Percentiles rank a stretch among this genome's conserved stretches.
Conservation (phyloP, 495 filamentous ascomycete species). For the Aspergillus bertholletiae region DNA sequence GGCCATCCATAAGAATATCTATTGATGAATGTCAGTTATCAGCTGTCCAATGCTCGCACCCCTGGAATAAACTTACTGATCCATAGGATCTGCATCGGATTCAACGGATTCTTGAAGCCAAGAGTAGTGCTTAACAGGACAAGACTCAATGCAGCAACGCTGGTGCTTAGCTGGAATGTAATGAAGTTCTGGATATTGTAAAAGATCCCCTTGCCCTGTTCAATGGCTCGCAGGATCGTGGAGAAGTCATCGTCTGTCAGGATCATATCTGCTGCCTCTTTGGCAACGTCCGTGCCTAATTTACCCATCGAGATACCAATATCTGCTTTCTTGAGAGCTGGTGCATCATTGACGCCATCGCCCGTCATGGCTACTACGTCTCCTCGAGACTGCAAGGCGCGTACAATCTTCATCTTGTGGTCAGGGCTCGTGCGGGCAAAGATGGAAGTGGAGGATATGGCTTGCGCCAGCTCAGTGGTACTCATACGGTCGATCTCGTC, state of each 20-base stretch:
- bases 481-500: conserved; percentile 91
- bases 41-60: background rate
- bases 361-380: conserved; percentile 99
- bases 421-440: conserved; percentile 96
- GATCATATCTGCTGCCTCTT: conserved; percentile 99
- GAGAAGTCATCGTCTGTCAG: conserved; percentile 97
- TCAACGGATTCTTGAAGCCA: conserved; percentile 90
- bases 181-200: conserved; percentile 99
- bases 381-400: conserved; percentile 84
- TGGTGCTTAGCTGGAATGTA: conserved; percentile 97
- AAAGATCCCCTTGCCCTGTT: conserved; percentile 98
- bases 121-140: conserved; percentile 88
- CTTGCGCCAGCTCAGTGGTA: conserved; percentile 73
- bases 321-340: conserved; percentile 93
- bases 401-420: conserved; percentile 96
- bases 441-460: conserved; percentile 83
- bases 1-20: conserved; percentile 99
- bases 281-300: conserved; percentile 94
- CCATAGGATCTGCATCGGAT: conserved; percentile 99
- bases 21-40: conserved; percentile 21
- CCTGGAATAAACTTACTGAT: conserved; percentile 72
- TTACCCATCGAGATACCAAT: conserved; percentile 97
- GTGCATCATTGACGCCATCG: conserved; percentile 96
- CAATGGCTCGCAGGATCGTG: conserved; percentile 92
- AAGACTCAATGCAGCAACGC: conserved; percentile 86